These are phyloP conservation scores for Nakazawaea ishiwadae DNA, from an alignment of 805 yeast species.

Conservation along the genomic window DNA sequence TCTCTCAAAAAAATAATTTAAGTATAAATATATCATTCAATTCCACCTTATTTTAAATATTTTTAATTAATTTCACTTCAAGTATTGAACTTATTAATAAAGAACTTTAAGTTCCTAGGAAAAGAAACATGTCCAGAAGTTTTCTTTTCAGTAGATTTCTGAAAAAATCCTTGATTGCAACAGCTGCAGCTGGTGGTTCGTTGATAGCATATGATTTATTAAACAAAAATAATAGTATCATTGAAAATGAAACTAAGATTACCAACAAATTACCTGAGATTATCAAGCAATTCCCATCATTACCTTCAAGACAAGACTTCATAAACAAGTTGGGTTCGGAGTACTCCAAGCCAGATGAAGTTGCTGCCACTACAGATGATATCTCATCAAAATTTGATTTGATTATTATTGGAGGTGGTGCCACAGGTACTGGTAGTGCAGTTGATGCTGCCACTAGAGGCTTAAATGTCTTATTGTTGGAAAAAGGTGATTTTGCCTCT, in stretches of 20 bases:
- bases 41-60: too few species aligned
- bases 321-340: conserved; percentile 37
- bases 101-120: not conserved
- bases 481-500: conserved; percentile 83
- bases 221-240: not conserved
- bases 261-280: conserved; percentile 32
- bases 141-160: conserved; percentile 3
- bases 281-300: conserved; percentile 37
- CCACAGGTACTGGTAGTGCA: conserved; percentile 92
- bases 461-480: conserved; percentile 80
- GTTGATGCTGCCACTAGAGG: conserved; percentile 90
- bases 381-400: conserved; percentile 62
- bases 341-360: conserved; percentile 7
- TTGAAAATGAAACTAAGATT: conserved; percentile 7
- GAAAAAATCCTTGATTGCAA: conserved; percentile 2
- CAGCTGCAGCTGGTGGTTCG: conserved; percentile 9
- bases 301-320: conserved; percentile 54
- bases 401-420: conserved; percentile 94
- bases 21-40: not conserved
- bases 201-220: not conserved
- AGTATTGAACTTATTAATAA: not conserved
- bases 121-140: conserved; percentile 1
- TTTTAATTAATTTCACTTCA: too few species aligned
- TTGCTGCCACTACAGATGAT: conserved; percentile 21
- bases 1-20: not conserved